Evolutionary conservation across 805 yeast genomes (phyloP), one percentile per base, ranked within the genome.

Genomic region (Nakazawaea wyomingensis): DNA sequence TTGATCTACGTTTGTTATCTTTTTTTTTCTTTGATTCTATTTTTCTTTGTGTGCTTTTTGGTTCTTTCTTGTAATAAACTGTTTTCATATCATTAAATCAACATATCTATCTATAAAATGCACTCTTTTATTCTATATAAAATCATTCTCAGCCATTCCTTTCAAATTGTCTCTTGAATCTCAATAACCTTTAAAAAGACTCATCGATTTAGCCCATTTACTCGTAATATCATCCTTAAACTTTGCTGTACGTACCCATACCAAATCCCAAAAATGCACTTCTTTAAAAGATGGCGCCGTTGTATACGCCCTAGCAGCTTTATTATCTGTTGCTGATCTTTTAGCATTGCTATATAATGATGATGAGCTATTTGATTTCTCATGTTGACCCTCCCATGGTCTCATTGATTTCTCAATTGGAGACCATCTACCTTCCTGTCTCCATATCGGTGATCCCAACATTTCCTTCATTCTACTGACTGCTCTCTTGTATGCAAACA

Each of bases 401-500:
- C 86, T 60, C 74, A 75, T 68, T 3, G 63, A 47, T 3, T 51
- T 50, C 37, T 74, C 73, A 1, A 76, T 57, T 5, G 85, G 86
- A 2, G 68, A 61, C 88, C 87, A 82, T 44, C 68, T 58, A 5
- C 63, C 59, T 16, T 60, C 61, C 4, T 51, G 41, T 48, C 83
- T 69, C 83, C 86, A 82, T 6, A 48, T 47, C 4, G 38, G 43
- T 1, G 64, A 55, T 22, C 54, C 52, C 1, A 60, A 54, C 67
- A 63, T 62, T 24, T 55, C 68, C 41, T 68, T 67, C 29, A 83
- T 68, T 49, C 90, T 62, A 52, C 82, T 77, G 1, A 82, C 80
- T 0, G 90, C 89, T 50, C 90, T 62, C 48, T 76, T 78, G 53
- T 73, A 82, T 3, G 90, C 88, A 60, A 82, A 82, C 61, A 71